Conservation (phyloP, 2,329 filamentous ascomycete species). For the Colletotrichum chrysophilum region DNA sequence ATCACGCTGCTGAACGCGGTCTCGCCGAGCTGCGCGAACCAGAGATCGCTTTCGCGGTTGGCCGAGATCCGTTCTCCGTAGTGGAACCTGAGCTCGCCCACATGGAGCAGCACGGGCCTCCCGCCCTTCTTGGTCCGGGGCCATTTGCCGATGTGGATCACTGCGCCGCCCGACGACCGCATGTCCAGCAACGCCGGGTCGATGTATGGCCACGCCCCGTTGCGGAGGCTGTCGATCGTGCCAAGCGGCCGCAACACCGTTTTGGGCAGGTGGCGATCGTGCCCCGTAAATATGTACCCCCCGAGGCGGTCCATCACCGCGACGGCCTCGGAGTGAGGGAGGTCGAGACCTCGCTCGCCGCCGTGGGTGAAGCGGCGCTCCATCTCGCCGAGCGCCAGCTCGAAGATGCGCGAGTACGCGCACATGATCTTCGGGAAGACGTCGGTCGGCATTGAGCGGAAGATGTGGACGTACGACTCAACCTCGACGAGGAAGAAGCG, state of each 20-base stretch:
- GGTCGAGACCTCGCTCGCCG: not conserved
- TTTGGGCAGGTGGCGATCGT: not conserved
- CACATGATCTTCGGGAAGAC: not conserved
- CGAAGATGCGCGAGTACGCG: not conserved
- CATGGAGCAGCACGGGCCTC: no score
- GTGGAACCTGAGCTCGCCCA: no score
- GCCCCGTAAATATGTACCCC: not conserved
- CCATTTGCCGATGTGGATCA: not conserved
- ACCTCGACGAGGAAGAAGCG: conserved; percentile 13
- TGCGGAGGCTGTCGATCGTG: not conserved
- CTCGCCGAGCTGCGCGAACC: no score
- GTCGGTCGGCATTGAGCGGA: not conserved
- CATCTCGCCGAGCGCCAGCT: conserved; percentile 5
- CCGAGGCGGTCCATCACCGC: not conserved
- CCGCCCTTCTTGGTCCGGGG: no score
- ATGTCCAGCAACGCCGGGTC: not conserved
- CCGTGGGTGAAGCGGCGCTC: not conserved
- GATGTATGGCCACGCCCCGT: not conserved
- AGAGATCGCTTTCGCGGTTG: no score
- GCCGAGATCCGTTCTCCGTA: no score
- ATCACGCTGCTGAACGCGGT: no score
- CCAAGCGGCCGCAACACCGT: not conserved
- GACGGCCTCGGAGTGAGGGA: not conserved
- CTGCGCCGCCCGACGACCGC: not conserved
- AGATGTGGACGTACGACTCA: conserved; percentile 1